phyloP scores from a whole-genome alignment of 2,329 filamentous ascomycete genomes.

The Curvularia hawaiiensis region DNA sequence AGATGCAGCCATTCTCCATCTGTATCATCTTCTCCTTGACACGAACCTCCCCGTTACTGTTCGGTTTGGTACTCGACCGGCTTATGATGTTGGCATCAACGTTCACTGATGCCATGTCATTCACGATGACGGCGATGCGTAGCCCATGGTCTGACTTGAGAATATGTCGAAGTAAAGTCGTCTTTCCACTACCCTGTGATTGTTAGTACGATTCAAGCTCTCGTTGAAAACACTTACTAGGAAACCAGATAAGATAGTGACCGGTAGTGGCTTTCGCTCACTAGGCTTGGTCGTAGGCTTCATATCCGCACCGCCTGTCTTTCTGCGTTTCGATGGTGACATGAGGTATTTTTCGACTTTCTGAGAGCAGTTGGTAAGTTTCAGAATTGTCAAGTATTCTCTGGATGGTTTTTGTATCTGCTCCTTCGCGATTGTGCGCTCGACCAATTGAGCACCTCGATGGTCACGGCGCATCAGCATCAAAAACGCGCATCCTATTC shows the following conservation, averaged over 20 bases:
- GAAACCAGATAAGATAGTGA: conserved; percentile 66
- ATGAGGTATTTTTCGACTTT: conserved; percentile 14
- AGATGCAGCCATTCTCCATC: conserved; percentile 72
- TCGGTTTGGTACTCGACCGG: conserved; percentile 35
- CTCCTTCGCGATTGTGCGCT: conserved; percentile 22
- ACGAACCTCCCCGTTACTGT: conserved; percentile 50
- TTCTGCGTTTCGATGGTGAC: conserved; percentile 29
- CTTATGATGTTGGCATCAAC: conserved; percentile 68
- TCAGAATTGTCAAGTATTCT: background rate
- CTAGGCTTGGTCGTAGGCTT: conserved; percentile 16
- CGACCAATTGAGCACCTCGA: conserved; percentile 41
- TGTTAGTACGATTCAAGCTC: conserved; percentile 7
- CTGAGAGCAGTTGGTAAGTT: background rate
- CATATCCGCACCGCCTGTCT: conserved; percentile 14
- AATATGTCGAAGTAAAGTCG: conserved; percentile 71
- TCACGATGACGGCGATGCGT: conserved; percentile 73
- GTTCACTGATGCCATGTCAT: conserved; percentile 68
- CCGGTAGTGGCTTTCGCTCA: conserved; percentile 53
- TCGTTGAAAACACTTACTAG: conserved; percentile 48
- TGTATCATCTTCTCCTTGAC: conserved; percentile 69
- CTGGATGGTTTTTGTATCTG: conserved; percentile 27
- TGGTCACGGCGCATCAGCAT: conserved; percentile 38
- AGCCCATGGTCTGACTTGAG: conserved; percentile 70
- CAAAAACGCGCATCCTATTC: conserved; percentile 21
- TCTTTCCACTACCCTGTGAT: conserved; percentile 70